A percentile compares a stretch with the other conserved stretches of the same genome.
Conservation (phyloP, 257 asterid genomes). For the Nyctanthes arbortristis region DNA sequence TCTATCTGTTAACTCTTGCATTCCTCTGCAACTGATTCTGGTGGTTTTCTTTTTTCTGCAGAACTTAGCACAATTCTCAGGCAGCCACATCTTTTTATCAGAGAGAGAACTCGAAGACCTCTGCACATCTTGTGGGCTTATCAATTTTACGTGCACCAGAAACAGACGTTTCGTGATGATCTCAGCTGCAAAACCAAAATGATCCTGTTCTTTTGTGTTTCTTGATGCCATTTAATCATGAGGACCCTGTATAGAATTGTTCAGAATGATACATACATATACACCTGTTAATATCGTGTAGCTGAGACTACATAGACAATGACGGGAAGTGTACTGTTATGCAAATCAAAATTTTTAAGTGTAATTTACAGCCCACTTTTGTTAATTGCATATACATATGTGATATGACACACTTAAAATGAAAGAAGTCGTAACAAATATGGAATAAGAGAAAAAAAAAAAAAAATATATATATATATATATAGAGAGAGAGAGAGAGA, state of each 20-base stretch:
- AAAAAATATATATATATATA: too few species aligned
- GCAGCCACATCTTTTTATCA: constrained; percentile 61
- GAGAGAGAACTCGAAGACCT: constrained; percentile 77
- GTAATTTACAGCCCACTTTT: too few species aligned
- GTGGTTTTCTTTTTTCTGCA: constrained; percentile 19
- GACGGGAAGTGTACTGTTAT: neutral
- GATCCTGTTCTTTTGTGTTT: neutral
- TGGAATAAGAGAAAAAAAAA: too few species aligned
- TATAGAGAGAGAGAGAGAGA: neutral
- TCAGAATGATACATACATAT: neutral
- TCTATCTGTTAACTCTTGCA: neutral
- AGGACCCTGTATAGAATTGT: neutral
- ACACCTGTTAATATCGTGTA: neutral
- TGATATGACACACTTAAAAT: too few species aligned
- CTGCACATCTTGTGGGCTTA: constrained; percentile 68
- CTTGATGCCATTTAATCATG: neutral
- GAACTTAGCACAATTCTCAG: constrained; percentile 62
- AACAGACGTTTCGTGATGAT: constrained; percentile 73
- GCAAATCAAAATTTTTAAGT: too few species aligned
- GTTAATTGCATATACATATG: too few species aligned
- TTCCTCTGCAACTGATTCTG: neutral
- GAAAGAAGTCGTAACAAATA: too few species aligned
- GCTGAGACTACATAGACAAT: too few species aligned
- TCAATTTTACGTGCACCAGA: constrained; percentile 54
- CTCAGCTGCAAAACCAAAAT: constrained; percentile 60